Evolutionary conservation across 2,329 filamentous ascomycete species (phyloP), one percentile per base, ranked within the genome.

Genomic region (Curvularia verruculosa): DNA sequence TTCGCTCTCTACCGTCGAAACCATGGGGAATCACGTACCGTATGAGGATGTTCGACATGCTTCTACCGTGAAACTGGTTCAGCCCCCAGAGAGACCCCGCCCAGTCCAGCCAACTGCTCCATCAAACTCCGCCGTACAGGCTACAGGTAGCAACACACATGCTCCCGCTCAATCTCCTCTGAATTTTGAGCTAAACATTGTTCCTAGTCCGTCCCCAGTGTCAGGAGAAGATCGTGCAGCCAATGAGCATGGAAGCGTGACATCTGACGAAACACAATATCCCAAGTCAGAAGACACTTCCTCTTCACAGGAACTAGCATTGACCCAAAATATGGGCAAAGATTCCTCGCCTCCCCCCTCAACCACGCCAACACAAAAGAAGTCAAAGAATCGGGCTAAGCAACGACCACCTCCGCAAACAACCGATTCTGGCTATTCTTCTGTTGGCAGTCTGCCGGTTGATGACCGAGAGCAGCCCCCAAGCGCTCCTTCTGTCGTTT

Each of bases 391-490:
- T 8, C 55, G 45, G 40, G 24, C 45, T 19, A 50, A 28, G 34
- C 61, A 59, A 40, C 68, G 67, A 34, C 72, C 71, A 15, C 56
- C 59, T 26, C 68, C 73, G 28, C 63, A 52, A 37, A 75, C 75
- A 39, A 62, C 69, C 1, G 76, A 78, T 52, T 78, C 76, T 9
- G 76, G 76, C 0, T 78, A 78, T 56, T 78, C 75, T 3, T 77
- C 76, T 48, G 68, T 69, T n/a, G 67, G 64, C n/a, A 77, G 74
- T 60, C 58, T 71, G 34, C 61, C 58, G 12, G 39, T 54, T 10
- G 41, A 29, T 13, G 37, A 59, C 26, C 53, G 36, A 50, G 44
- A 64, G 34, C 49, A 59, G 31, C 52, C 60, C 53, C 56, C 65
- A 54, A 48, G 45, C 44, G 58, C 34, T 37, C 34, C 43, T 19